Evolutionary conservation across 805 yeast genomes (phyloP), one percentile per base, ranked within the genome.

Genomic region (Zygosaccharomyces pseudorouxii): DNA sequence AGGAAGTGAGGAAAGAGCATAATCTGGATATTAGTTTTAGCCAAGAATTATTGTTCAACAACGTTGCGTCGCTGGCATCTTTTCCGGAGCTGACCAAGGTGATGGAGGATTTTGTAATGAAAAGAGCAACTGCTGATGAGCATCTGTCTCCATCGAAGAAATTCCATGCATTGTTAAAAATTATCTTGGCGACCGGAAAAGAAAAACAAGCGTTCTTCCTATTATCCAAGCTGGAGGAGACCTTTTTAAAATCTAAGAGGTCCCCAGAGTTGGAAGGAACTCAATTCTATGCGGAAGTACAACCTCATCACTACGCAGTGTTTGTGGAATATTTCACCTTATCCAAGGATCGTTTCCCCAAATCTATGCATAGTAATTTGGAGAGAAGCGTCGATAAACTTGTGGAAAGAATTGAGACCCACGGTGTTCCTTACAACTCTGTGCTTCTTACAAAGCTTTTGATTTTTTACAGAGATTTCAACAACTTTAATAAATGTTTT

Each of bases 231-330:
- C 55, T 74, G 66, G 72, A 68, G 39, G 35, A 63, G 57, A 51
- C 58, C 46, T 37, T 53, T 50, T 11, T 50, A 44, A 11, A 35
- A 36, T 28, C 40, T 22, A 30, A 41, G 14, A 12, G 47, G 22
- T 27, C 39, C 4, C 29, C 35, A 14, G 42, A 51, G 27, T 55
- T 53, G 2, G 14, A 51, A 5, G 29, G 50, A 3, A 41, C 45
- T 5, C 60, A 61, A 1, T 49, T 64, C 5, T 60, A 70, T 30
- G 73, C 78, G 3, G 62, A 71, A 2, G 71, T 71, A 0, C 68
- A 66, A 35, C 61, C 78, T 0, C 71, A 72, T 49, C 69, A 72
- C 38, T 77, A 75, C 48, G 58, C 73, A 2, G 63, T 69, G 8
- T 67, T 76, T 45, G 58, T 74, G 7, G 68, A 68, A 31, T 56